A percentile compares a stretch with the other conserved stretches of the same genome.
Evolutionary conservation across 2,329 filamentous ascomycete genomes (phyloP).

Genomic region (Monosporascus sp.): DNA sequence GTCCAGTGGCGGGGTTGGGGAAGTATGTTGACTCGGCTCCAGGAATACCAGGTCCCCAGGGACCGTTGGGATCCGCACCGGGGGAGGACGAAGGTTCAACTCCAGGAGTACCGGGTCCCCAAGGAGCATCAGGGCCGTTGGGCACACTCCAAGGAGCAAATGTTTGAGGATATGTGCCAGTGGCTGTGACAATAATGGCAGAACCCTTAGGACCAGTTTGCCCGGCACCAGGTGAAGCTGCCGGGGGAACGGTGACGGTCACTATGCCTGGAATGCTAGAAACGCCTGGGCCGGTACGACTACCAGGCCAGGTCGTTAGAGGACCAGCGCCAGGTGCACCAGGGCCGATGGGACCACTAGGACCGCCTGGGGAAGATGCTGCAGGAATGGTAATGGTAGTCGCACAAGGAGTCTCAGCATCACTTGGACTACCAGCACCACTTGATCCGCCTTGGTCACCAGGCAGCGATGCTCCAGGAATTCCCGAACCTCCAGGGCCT

Average conservation of each 20-base stretch:
- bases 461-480: too few relatives aligned
- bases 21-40: too few relatives aligned
- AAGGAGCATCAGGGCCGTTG: background rate
- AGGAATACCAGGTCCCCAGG: too few relatives aligned
- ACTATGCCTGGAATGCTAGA: background rate
- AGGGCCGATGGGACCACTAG: background rate
- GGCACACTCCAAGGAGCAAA: background rate
- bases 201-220: too few relatives aligned
- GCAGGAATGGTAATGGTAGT: background rate
- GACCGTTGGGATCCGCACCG: background rate
- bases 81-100: too few relatives aligned
- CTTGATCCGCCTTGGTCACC: conserved; percentile 5
- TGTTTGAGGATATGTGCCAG: background rate
- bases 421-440: too few relatives aligned
- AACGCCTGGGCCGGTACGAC: background rate
- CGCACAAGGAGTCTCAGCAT: background rate
- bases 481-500: too few relatives aligned
- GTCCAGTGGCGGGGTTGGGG: background rate
- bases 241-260: background rate
- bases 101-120: background rate
- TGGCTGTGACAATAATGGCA: too few relatives aligned
- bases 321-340: background rate
- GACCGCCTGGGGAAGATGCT: background rate
- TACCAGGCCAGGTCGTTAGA: background rate
- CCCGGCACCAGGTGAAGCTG: too few relatives aligned